Conservation (phyloP, 495 filamentous ascomycete genomes). For the Xylaria curta region DNA sequence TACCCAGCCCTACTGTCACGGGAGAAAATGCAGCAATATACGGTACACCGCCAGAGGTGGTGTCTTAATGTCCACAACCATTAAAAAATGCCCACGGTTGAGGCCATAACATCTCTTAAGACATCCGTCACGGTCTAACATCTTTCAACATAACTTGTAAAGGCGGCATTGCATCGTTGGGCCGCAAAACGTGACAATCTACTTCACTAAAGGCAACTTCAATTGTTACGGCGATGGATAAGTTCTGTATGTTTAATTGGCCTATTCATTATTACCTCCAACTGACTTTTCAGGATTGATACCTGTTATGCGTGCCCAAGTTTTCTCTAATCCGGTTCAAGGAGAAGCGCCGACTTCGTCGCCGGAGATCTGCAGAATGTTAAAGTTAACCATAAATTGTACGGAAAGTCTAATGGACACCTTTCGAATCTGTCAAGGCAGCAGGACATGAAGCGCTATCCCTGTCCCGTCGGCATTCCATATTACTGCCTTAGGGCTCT, state of each 20-base stretch:
- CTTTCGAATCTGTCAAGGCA: neutral
- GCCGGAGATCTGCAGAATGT: neutral
- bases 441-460: neutral
- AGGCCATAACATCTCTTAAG: neutral
- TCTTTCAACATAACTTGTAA: neutral
- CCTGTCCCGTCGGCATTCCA: neutral
- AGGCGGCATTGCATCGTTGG: neutral
- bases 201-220: neutral
- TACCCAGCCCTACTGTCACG: neutral
- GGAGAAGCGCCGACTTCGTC: neutral
- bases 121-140: neutral
- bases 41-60: too few species aligned
- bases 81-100: too few species aligned
- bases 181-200: too few species aligned
- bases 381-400: neutral
- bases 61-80: too few species aligned
- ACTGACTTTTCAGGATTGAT: neutral
- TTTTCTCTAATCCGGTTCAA: neutral
- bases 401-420: neutral
- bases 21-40: too few species aligned
- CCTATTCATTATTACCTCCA: neutral
- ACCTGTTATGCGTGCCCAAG: neutral
- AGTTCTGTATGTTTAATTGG: neutral
- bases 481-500: neutral
- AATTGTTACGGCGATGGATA: neutral